Percentiles rank a stretch among this genome's conserved stretches.
phyloP scores from a whole-genome alignment of 164 flowering plant genomes.

The Taxillus chinensis region DNA sequence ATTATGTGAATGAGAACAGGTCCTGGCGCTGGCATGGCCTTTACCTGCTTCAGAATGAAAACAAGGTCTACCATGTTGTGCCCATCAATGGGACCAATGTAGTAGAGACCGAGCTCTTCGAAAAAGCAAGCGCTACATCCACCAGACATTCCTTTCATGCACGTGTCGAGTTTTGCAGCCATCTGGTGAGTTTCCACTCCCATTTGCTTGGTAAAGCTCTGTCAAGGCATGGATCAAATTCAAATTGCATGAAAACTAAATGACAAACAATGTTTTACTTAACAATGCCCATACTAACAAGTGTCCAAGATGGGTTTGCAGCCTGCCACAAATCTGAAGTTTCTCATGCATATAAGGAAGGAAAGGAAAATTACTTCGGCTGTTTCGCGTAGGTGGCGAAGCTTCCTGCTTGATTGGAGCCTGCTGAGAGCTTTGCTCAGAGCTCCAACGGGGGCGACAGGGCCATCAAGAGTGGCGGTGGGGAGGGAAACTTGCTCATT shows the following conservation, averaged over 20 bases:
- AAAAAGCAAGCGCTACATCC: constrained; percentile 18
- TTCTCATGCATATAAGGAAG: too few relatives aligned
- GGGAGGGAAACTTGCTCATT: constrained; percentile 36
- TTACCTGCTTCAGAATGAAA: constrained; percentile 24
- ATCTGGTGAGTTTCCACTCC: constrained; percentile 24
- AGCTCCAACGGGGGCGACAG: constrained; percentile 46
- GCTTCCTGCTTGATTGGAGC: constrained; percentile 24
- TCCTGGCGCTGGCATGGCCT: constrained; percentile 32
- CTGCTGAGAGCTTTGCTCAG: constrained; percentile 25
- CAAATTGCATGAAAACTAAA: background rate
- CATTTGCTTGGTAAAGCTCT: constrained; percentile 32
- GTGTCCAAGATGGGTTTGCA: too few relatives aligned
- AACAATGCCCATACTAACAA: too few relatives aligned
- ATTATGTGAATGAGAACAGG: constrained; percentile 38
- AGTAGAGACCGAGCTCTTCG: constrained; percentile 32
- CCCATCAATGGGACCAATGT: constrained; percentile 35
- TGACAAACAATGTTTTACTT: background rate
- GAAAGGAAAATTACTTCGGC: constrained; percentile 24
- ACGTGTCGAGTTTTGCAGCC: constrained; percentile 20
- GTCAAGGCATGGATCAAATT: background rate
- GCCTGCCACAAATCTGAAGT: too few relatives aligned
- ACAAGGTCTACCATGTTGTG: constrained; percentile 35
- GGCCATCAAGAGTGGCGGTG: constrained; percentile 46
- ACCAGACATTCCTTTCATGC: constrained; percentile 10
- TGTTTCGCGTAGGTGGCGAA: constrained; percentile 30